These are phyloP conservation scores for Diplodia sapinea DNA, from an alignment of 2,329 filamentous ascomycete genomes.

Conservation along the genomic window DNA sequence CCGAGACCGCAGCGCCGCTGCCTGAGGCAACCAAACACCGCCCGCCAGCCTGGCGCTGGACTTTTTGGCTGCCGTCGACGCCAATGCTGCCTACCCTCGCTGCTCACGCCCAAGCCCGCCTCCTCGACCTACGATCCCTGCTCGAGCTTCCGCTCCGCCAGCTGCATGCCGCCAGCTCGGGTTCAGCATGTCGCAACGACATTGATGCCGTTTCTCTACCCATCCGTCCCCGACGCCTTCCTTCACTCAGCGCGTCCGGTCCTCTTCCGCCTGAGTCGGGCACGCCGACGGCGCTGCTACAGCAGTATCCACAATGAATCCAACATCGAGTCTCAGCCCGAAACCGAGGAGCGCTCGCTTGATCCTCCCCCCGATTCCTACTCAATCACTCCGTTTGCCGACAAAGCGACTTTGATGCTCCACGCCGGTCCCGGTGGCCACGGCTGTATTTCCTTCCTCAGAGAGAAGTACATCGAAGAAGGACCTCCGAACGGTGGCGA, in stretches of 20 bases:
- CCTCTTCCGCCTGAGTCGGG: constrained; percentile 33
- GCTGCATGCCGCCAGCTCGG: constrained; percentile 28
- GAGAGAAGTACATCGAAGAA: constrained; percentile 86
- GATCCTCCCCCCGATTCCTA: constrained; percentile 87
- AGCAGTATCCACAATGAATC: constrained; percentile 35
- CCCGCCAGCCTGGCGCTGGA: background rate
- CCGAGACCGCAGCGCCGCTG: background rate
- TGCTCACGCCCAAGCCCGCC: background rate
- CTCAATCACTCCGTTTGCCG: constrained; percentile 79
- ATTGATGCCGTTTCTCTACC: constrained; percentile 55
- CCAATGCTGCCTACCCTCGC: background rate
- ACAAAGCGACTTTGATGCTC: constrained; percentile 79
- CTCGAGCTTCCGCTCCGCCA: constrained; percentile 7
- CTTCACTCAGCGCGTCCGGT: constrained; percentile 24
- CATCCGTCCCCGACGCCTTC: constrained; percentile 44
- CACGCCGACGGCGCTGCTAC: constrained; percentile 41
- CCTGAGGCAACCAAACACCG: constrained; percentile 9
- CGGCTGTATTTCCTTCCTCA: constrained; percentile 91
- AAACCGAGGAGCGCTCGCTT: constrained; percentile 58
- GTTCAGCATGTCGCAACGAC: constrained; percentile 36
- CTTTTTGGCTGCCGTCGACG: constrained; percentile 8
- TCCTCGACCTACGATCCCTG: background rate
- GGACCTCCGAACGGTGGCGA: constrained; percentile 95
- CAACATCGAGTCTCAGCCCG: constrained; percentile 3
- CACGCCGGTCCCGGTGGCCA: constrained; percentile 83